These are phyloP conservation scores for Litchi chinensis DNA, from an alignment of 345 rosid species.

Conservation along the genomic window DNA sequence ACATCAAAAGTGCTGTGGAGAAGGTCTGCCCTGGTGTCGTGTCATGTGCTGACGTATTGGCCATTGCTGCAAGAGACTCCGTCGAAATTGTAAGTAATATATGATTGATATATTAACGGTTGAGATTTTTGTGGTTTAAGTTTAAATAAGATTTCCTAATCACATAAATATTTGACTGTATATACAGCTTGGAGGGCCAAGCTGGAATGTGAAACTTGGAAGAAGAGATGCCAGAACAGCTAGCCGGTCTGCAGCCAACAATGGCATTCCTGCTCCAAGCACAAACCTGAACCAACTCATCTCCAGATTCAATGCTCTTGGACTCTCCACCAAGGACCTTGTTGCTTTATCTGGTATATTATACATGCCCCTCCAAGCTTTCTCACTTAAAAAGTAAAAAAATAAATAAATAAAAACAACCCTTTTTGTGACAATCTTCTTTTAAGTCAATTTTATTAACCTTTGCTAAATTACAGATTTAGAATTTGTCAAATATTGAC, in stretches of 20 bases:
- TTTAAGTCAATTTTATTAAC: too few species aligned
- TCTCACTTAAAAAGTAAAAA: too few species aligned
- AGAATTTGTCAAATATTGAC: too few species aligned
- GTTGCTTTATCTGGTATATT: slow-evolving; percentile 73
- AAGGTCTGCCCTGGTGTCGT: slow-evolving; percentile 77
- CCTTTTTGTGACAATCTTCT: too few species aligned
- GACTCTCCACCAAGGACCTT: slow-evolving; percentile 75
- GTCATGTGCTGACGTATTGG: slow-evolving; percentile 82
- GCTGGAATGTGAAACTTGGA: slow-evolving; percentile 83
- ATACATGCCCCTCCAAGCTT: too few species aligned
- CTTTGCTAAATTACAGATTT: too few species aligned
- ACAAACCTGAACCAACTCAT: slow-evolving; percentile 57
- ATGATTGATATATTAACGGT: neutral
- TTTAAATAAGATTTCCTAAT: neutral
- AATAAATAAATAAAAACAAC: too few species aligned
- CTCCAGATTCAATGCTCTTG: slow-evolving; percentile 57
- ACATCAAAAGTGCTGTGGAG: slow-evolving; percentile 74
- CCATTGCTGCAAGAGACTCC: slow-evolving; percentile 77
- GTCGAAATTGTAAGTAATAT: slow-evolving; percentile 43
- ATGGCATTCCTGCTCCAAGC: slow-evolving; percentile 68
- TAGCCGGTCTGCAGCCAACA: slow-evolving; percentile 79
- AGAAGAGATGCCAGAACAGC: slow-evolving; percentile 83
- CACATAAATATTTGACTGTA: neutral
- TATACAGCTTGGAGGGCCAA: slow-evolving; percentile 76
- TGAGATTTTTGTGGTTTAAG: neutral